These are phyloP conservation scores for Tremellales sp. DNA, from an alignment of 1,284 basidiomycete species.

Conservation along the genomic window DNA sequence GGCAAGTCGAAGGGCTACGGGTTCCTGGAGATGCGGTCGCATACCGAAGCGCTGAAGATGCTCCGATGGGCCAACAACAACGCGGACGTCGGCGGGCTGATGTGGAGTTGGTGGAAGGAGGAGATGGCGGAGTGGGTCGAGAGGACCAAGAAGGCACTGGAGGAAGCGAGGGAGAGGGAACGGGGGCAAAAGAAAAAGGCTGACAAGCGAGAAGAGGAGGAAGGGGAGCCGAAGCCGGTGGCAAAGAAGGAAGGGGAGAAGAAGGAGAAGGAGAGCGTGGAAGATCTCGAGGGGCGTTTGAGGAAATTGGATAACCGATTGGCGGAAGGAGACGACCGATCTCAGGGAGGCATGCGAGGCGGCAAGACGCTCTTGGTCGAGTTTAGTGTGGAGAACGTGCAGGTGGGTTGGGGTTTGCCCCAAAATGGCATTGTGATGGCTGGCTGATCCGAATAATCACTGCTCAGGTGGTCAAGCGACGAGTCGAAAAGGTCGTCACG, in stretches of 20 bases:
- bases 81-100: constrained; percentile 58
- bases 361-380: constrained; percentile 74
- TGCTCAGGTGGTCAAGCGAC: constrained; percentile 42
- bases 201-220: constrained; percentile 23
- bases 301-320: constrained; percentile 43
- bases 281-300: constrained; percentile 50
- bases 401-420: constrained; percentile 53
- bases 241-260: constrained; percentile 39
- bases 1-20: constrained; percentile 91
- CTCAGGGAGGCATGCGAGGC: constrained; percentile 47
- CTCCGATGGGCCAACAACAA: constrained; percentile 95
- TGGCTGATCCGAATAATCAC: neutral
- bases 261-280: constrained; percentile 49
- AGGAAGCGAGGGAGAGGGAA: constrained; percentile 28
- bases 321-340: constrained; percentile 37
- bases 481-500: constrained; percentile 42
- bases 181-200: constrained; percentile 14
- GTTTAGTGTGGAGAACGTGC: constrained; percentile 89
- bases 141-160: constrained; percentile 54
- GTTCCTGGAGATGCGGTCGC: constrained; percentile 84
- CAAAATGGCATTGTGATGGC: constrained; percentile 1
- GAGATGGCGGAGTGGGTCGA: constrained; percentile 69
- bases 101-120: constrained; percentile 76
- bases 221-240: constrained; percentile 10
- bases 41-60: constrained; percentile 85